Percentiles rank a stretch among this genome's conserved stretches.
Evolutionary conservation across 352 stramenopile species (phyloP).

Genomic region (Phytophthora capsici): DNA sequence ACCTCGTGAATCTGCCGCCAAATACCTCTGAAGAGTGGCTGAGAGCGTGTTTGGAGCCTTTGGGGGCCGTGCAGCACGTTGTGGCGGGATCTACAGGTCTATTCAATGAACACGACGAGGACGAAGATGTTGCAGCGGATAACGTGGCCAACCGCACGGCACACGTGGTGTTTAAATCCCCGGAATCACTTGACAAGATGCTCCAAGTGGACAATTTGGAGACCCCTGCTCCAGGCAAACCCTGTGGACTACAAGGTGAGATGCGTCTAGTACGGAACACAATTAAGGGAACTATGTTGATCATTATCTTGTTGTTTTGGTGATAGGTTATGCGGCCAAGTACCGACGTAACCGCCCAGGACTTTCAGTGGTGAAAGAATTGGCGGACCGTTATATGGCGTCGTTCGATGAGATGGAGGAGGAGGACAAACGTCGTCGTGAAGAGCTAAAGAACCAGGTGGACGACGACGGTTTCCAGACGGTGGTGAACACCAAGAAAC

Average conservation of each 20-base stretch:
- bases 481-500: constrained; percentile 86
- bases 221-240: constrained; percentile 28
- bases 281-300: neutral
- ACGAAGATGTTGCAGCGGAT: constrained; percentile 25
- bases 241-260: constrained; percentile 46
- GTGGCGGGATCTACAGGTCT: constrained; percentile 24
- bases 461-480: constrained; percentile 87
- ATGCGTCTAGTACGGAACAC: neutral
- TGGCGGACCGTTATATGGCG: constrained; percentile 80
- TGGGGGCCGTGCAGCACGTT: constrained; percentile 74
- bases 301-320: neutral
- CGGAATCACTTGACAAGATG: constrained; percentile 62
- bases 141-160: constrained; percentile 46
- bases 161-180: constrained; percentile 81
- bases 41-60: constrained; percentile 47
- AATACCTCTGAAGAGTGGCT: constrained; percentile 62
- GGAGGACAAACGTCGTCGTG: constrained; percentile 59
- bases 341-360: constrained; percentile 78
- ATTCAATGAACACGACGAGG: constrained; percentile 7
- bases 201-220: constrained; percentile 51
- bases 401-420: constrained; percentile 77
- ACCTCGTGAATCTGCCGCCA: constrained; percentile 75
- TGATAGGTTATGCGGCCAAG: constrained; percentile 53
- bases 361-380: constrained; percentile 63
- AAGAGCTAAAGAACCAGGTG: constrained; percentile 81